Base-by-base conservation (phyloP, 805 yeast genomes). In the Teunomyces gatunensis region DNA sequence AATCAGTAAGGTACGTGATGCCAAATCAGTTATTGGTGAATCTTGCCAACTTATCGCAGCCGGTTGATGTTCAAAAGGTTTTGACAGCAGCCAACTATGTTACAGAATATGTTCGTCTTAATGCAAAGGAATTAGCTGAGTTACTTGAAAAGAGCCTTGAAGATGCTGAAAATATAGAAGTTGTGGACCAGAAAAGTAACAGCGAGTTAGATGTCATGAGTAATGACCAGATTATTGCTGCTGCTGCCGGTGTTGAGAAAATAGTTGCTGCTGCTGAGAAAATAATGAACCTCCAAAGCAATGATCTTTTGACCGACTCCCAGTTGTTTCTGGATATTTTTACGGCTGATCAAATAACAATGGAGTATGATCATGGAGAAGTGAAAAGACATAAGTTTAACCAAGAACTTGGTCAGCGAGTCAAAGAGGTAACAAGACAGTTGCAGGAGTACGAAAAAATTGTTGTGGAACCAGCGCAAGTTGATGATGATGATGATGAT, bases 1-100 rank as follows among this genome's bases (percentile, higher is more conserved):
- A 94, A 67, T 87, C 96, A 2, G 81, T 85, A 2, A 73, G 95
- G 50, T 92, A 73, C 57, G 74, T 94, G 12, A 85, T 91, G 92
- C 81, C 96, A 4, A 90, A 89, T 59, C 94, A 85, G 56, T 63
- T 85, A 11, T 60, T 94, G 33, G 83, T 84, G 0, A 75, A 84
- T 0, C 64, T 94, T 39, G 83, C 83, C 4, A 68, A 77, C 3
- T 55, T 76, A 32, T 67, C 74, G 6, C 53, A 44, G 27, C 95
- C 97, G 3, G 74, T 77, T 0, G 84, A 80, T 47, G 66, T 81
- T 0, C 67, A 74, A 4, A 83, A 81, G 21, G 79, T 87, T 4
- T 59, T 82, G 42, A 70, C 75, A 28, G 73, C 68, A 21, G 74
- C 71, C 46, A 73, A 65, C 48, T 72, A 65, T 48, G 70, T 74